Percentiles rank a stretch among this genome's conserved stretches.
These are phyloP conservation scores for Agrocybe chaxingu DNA, from an alignment of 768 basidiomycete species.

Conservation along the genomic window DNA sequence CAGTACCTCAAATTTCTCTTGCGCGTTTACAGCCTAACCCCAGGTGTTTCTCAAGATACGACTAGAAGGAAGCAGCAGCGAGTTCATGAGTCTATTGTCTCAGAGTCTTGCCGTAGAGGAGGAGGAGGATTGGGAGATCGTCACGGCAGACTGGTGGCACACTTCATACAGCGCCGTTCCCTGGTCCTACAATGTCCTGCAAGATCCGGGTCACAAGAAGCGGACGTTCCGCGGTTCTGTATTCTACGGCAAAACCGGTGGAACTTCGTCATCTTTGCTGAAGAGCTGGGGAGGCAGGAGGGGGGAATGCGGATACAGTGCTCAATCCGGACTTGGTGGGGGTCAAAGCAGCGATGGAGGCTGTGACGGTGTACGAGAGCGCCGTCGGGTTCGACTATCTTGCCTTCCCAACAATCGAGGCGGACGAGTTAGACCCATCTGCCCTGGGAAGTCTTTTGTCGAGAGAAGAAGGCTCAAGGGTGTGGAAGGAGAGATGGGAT, in stretches of 20 bases:
- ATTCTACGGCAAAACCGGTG: slow-evolving; percentile 12
- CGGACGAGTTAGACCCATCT: slow-evolving; percentile 7
- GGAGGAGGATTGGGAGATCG: slow-evolving; percentile 39
- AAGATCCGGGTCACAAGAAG: slow-evolving; percentile 17
- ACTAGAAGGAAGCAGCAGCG: slow-evolving; percentile 13
- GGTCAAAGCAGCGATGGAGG: slow-evolving; percentile 33
- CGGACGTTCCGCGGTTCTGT: slow-evolving; percentile 33
- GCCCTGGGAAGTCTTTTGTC: slow-evolving; percentile 7
- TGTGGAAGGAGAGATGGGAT: slow-evolving; percentile 39
- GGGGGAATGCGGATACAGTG: slow-evolving; percentile 21
- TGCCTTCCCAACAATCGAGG: slow-evolving; percentile 15
- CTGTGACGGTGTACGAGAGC: slow-evolving; percentile 35
- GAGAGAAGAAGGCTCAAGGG: slow-evolving; percentile 29
- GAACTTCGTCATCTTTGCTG: neutral
- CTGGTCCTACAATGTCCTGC: slow-evolving; percentile 32
- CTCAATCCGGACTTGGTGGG: slow-evolving; percentile 41
- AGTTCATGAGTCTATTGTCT: slow-evolving; percentile 24
- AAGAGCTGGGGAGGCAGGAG: slow-evolving; percentile 11
- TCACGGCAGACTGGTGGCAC: slow-evolving; percentile 37
- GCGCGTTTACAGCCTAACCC: slow-evolving; percentile 4
- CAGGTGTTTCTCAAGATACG: slow-evolving; percentile 19
- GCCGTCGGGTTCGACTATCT: slow-evolving; percentile 38
- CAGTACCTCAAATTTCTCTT: slow-evolving; percentile 2
- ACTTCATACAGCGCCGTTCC: slow-evolving; percentile 35
- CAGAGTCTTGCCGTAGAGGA: slow-evolving; percentile 19